Evolutionary conservation across 2,329 filamentous ascomycete species (phyloP), one percentile per base, ranked within the genome.

Genomic region (Cladosporium sp.): DNA sequence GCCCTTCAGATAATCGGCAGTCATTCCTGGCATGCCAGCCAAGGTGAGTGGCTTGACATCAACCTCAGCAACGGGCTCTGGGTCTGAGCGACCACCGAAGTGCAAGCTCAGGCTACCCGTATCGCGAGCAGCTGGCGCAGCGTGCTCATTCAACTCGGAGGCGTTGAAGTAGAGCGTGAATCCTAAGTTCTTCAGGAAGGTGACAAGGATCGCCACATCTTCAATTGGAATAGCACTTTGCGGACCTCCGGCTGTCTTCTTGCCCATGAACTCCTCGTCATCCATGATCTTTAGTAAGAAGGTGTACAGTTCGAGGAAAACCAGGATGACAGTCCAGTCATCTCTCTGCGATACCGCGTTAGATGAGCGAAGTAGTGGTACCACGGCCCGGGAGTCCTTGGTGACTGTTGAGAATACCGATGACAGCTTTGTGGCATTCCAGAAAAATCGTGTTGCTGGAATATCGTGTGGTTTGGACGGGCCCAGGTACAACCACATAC

Each of bases 211-310:
- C 68, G 89, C 88, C 3, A 98, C 83, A 63, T 97, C 90, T 13
- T 80, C 76, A 11, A 94, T 78, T 0, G 87, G 86, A 6, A 98
- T 82, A 53, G 91, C 89, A 75, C 91, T 88, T 68, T 86, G 84
- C 72, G 81, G 70, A 18, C 68, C 69, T 21, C 68, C 68, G 8
- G 67, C 66, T 26, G 65, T 66, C 26, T 76, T 66, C 26, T 76
- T 79, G 30, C 76, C 80, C 57, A 78, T 72, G 75, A 99, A 99
- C 72, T 99, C 95, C 70, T 98, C 94, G 69, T 99, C 95, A 71
- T 99, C 95, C 76, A 94, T 96, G 36, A 98, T 87, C 71, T 95
- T 91, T 14, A 98, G 82, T 2, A 97, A 88, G 75, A 98, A 98
- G 2, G 91, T 92, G 75, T 97, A 99, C 0, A 99, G 85, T 72